These are phyloP conservation scores for Mortierella antarctica DNA, from an alignment of 192 early-diverging fungal species.

Conservation along the genomic window DNA sequence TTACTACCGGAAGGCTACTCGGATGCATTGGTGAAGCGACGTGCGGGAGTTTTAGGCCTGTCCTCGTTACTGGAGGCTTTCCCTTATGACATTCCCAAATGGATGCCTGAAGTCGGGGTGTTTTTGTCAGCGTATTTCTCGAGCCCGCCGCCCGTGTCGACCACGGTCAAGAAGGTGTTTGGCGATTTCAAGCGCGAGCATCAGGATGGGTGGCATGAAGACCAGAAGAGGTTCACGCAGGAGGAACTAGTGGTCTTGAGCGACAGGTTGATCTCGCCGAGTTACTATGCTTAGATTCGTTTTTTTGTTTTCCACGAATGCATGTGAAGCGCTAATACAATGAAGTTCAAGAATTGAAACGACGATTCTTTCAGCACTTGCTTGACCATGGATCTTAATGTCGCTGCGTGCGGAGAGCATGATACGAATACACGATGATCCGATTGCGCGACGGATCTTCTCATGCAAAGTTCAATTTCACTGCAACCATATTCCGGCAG, in stretches of 20 bases:
- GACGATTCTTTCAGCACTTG: too few species aligned
- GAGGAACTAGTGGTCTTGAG: conserved; percentile 83
- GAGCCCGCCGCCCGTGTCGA: conserved; percentile 86
- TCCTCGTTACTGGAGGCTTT: conserved; percentile 89
- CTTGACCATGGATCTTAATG: too few species aligned
- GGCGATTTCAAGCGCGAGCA: conserved; percentile 95
- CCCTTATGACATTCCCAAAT: conserved; percentile 92
- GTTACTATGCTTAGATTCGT: conserved; percentile 77
- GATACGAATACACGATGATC: too few species aligned
- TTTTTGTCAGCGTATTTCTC: conserved; percentile 79
- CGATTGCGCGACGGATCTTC: too few species aligned
- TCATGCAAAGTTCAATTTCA: too few species aligned
- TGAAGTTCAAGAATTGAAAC: too few species aligned
- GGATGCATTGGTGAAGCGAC: conserved; percentile 74
- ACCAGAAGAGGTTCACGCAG: conserved; percentile 78
- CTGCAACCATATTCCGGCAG: too few species aligned
- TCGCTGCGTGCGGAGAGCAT: too few species aligned
- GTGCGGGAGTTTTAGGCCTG: conserved; percentile 93
- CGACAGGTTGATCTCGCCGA: conserved; percentile 91
- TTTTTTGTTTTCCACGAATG: too few species aligned
- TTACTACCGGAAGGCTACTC: conserved; percentile 59
- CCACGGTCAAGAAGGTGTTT: conserved; percentile 88
- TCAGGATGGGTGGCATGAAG: conserved; percentile 95
- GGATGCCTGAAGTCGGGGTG: conserved; percentile 90
- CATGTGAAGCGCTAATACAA: too few species aligned